These are phyloP conservation scores for button mushroom (Agaricus bisporus) DNA, from an alignment of 768 basidiomycete genomes.

Conservation along the genomic window DNA sequence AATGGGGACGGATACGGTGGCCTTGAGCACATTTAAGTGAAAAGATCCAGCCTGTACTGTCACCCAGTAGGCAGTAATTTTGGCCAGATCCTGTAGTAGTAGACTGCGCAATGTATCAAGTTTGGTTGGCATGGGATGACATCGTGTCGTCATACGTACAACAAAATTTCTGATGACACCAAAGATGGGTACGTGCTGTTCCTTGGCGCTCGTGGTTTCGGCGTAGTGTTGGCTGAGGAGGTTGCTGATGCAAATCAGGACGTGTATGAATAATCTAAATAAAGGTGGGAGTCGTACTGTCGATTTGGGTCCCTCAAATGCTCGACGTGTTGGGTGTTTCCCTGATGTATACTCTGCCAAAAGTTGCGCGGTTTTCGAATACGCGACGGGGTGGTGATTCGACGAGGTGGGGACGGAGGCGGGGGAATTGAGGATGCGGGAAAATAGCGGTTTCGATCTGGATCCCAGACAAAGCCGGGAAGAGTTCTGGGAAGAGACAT, in stretches of 20 bases:
- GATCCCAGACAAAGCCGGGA: slow-evolving; percentile 55
- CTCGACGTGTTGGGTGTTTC: background rate
- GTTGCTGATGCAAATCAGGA: background rate
- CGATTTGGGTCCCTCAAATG: background rate
- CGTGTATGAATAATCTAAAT: background rate
- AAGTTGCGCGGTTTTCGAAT: background rate
- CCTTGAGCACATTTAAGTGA: background rate
- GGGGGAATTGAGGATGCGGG: slow-evolving; percentile 37
- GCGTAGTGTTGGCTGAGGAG: background rate
- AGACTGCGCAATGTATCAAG: background rate
- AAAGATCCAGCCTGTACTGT: slow-evolving; percentile 40
- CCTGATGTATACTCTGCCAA: background rate
- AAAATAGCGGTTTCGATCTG: slow-evolving; percentile 48
- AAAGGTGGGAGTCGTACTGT: background rate
- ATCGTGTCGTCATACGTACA: background rate
- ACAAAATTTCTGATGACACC: slow-evolving; percentile 3
- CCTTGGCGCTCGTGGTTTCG: background rate
- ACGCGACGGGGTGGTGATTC: background rate
- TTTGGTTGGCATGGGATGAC: background rate
- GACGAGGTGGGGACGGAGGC: slow-evolving; percentile 6
- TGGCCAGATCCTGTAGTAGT: background rate
- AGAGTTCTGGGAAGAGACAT: slow-evolving; percentile 27
- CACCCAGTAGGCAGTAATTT: slow-evolving; percentile 25
- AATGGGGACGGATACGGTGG: background rate
- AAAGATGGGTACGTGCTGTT: slow-evolving; percentile 5